These are phyloP conservation scores for Cytospora mali DNA, from an alignment of 2,329 filamentous ascomycete species.

Conservation along the genomic window DNA sequence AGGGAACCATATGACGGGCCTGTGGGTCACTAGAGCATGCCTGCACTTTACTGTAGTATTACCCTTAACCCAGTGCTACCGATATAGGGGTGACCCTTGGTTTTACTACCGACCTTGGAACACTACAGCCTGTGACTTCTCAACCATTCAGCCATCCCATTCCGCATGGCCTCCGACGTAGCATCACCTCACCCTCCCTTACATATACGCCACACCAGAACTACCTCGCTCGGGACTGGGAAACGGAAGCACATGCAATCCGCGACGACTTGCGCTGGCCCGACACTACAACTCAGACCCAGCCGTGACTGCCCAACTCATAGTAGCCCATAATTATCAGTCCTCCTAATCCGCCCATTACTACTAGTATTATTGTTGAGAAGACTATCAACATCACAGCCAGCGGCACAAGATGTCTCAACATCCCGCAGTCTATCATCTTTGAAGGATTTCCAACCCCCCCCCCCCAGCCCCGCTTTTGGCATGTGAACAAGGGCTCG, in stretches of 20 bases:
- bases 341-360: background rate
- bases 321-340: background rate
- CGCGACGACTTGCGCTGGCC: conserved; percentile 15
- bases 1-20: background rate
- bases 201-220: conserved; percentile 5
- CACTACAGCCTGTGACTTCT: too few species aligned
- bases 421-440: conserved; percentile 10
- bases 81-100: background rate
- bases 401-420: conserved; percentile 27
- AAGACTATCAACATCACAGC: background rate
- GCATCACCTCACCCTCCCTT: conserved; percentile 8
- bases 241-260: conserved; percentile 14
- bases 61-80: too few species aligned
- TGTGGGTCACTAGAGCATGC: background rate
- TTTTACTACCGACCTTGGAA: background rate
- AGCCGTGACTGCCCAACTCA: conserved; percentile 1
- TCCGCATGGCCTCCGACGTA: conserved; percentile 18
- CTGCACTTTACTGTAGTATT: background rate
- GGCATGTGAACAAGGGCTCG: conserved; percentile 28
- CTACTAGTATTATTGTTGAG: background rate
- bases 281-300: conserved; percentile 15
- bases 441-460: conserved; percentile 17
- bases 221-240: background rate
- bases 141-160: background rate
- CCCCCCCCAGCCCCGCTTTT: conserved; percentile 11